Conservation (phyloP, 2,329 filamentous ascomycete species). For the Xenoacremonium recifei region DNA sequence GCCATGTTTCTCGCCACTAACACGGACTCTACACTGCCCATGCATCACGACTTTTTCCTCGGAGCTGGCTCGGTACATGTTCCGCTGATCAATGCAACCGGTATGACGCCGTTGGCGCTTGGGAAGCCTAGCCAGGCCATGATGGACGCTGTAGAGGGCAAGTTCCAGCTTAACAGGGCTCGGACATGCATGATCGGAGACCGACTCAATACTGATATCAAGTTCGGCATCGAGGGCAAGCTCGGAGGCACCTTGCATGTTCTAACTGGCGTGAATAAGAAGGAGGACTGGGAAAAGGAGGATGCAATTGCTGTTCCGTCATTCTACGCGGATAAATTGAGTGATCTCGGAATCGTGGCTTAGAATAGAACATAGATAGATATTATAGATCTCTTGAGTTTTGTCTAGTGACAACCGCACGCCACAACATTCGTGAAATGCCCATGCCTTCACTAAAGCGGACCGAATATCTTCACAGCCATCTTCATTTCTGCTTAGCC, state of each 20-base stretch:
- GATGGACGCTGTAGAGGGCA: slow-evolving; percentile 98
- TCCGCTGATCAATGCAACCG: slow-evolving; percentile 71
- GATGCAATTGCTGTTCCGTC: slow-evolving; percentile 69
- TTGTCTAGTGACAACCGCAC: too few species aligned
- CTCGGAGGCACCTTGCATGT: slow-evolving; percentile 90
- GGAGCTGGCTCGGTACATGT: slow-evolving; percentile 83
- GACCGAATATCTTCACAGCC: neutral
- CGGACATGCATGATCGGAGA: slow-evolving; percentile 96
- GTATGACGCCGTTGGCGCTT: slow-evolving; percentile 69
- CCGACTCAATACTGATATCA: slow-evolving; percentile 90
- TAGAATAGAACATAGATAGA: slow-evolving; percentile 16
- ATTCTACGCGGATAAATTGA: slow-evolving; percentile 81
- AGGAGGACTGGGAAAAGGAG: slow-evolving; percentile 75
- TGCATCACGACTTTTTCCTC: slow-evolving; percentile 79
- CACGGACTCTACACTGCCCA: slow-evolving; percentile 84
- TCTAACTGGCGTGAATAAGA: slow-evolving; percentile 83
- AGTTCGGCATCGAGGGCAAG: slow-evolving; percentile 87
- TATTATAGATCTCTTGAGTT: slow-evolving; percentile 17
- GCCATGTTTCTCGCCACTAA: slow-evolving; percentile 93
- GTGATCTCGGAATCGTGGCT: slow-evolving; percentile 58
- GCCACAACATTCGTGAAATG: too few species aligned
- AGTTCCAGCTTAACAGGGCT: slow-evolving; percentile 82
- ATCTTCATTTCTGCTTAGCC: slow-evolving; percentile 34
- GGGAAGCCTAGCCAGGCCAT: slow-evolving; percentile 98
- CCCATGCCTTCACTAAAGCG: too few species aligned